phyloP scores from a whole-genome alignment of 139 green algal genomes.

The Tetradesmus obliquus region DNA sequence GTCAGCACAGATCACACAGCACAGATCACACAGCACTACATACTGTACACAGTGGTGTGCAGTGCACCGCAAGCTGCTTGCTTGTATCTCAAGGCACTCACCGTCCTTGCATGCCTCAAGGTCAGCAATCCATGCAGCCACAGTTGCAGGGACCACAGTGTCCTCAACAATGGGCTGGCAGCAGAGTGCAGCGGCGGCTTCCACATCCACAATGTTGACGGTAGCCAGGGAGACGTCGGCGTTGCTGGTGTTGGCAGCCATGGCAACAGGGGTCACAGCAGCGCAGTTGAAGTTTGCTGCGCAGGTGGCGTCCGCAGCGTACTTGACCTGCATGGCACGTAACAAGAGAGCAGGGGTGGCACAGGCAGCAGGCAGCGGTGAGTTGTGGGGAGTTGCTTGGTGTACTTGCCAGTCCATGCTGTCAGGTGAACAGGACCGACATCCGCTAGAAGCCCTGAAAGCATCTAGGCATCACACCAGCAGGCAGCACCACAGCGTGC shows the following conservation, averaged over 20 bases:
- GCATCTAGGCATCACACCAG: no score
- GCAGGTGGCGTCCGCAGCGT: background rate
- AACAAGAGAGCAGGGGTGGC: background rate
- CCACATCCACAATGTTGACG: background rate
- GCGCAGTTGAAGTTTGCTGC: background rate
- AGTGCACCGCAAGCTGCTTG: no score
- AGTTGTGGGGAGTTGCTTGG: no score
- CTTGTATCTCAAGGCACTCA: background rate
- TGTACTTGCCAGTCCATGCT: no score
- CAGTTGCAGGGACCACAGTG: background rate
- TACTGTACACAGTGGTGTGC: no score
- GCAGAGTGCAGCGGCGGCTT: background rate
- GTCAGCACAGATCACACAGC: no score
- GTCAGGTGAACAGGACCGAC: no score
- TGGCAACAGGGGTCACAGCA: background rate
- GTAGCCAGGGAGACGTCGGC: background rate
- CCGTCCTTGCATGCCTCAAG: background rate
- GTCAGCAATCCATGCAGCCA: no score
- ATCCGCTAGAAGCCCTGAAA: no score
- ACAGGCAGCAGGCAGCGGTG: background rate
- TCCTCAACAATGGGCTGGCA: background rate
- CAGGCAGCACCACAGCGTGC: no score
- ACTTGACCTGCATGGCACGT: background rate
- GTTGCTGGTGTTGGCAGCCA: background rate
- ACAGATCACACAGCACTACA: no score